Evolutionary conservation across 1,139 yeast species (phyloP), one percentile per base, ranked within the genome.

Genomic region (Nakaseomyces nivariensis): DNA sequence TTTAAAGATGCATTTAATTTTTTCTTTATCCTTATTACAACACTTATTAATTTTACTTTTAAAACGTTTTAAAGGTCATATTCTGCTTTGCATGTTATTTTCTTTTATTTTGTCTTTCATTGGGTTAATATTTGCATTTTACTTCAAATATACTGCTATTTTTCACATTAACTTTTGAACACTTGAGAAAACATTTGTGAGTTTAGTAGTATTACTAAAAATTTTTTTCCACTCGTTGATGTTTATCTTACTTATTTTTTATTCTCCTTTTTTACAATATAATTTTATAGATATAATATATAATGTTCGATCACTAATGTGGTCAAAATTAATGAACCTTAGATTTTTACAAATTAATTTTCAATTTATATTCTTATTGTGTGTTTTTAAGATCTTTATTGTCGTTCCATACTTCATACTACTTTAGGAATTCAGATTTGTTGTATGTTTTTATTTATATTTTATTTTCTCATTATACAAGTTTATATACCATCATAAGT

Each of bases 81-180:
- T 8, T 37, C 26, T 37, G 7, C 26, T 37, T 37, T 37, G 40
- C 40, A 37, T 37, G 40, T 17, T 37, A 17, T 22, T 22, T 37
- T 37, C 26, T 37, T 37, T 37, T 37, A 17, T 37, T 37, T 37
- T 22, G 24, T 17, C 29, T 43, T 27, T 17, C 24, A 41, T 41
- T 41, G 44, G 44, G 44, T 29, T 41, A 41, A 29, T 41, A 27
- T 41, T 41, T 41, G 34, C 44, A 41, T 41, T 41, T 41, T 29
- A 41, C 33, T 41, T 27, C 44, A 41, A 29, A 38, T 38, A 36
- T 36, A 36, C 38, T 38, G 40, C 31, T 17, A n/a, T 25, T 8
- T 8, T 37, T 22, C 9, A 6, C 24, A 34, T n/a, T 34, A 34
- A 37, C 22, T 37, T 37, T 17, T 22, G 27, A 13, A 37, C 37